Evolutionary conservation across 2,329 filamentous ascomycete species (phyloP), one percentile per base, ranked within the genome.

Genomic region (Penicillium sp.): DNA sequence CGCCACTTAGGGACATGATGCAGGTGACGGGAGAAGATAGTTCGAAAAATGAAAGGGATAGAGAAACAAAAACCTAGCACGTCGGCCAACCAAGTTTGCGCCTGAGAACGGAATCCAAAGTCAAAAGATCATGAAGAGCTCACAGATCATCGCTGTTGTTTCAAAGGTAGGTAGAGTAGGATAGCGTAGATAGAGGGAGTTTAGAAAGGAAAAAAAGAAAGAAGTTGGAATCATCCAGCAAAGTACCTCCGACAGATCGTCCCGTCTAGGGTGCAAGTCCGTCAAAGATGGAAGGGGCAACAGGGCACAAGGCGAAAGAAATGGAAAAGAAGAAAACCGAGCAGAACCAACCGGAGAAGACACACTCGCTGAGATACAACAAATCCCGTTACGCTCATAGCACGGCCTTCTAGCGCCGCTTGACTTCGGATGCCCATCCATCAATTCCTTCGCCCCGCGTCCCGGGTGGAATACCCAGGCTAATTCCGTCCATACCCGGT

Each of bases 391-490:
- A 53, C 38, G 28, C 35, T 46, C 38, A 30, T 51, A 46, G 42
- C 25, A 45, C 53, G 60, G 59, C 45, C 35, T 35, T 28, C 70
- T 64, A 93, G 80, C 90, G 86, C 81, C 89, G 90, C 82, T 95
- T 94, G 71, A 96, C 85, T 81, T 98, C 94, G 43, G 83, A 88
- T 8, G 92, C 88, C 94, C 94, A 98, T 3, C 94, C 94, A 58
- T 97, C 92, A 72, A 98, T 98, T 0, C 92, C 93, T 60, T 97
- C 94, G 1, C 94, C 94, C 60, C 87, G 88, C 65, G 89, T 92
- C 6, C 93, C 93, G 0, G 96, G 90, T 52, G 87, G 81, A 35
- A 97, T 83, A 16, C 89, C 87, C 63, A 97, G 84, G 74, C 86
- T 88, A 58, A 94, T 79, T 11, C 84, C 85, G 70, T 93, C 89